Percentiles rank a stretch among this genome's conserved stretches.
Evolutionary conservation across 345 rosid genomes (phyloP).

Genomic region (Luvunga scandens): DNA sequence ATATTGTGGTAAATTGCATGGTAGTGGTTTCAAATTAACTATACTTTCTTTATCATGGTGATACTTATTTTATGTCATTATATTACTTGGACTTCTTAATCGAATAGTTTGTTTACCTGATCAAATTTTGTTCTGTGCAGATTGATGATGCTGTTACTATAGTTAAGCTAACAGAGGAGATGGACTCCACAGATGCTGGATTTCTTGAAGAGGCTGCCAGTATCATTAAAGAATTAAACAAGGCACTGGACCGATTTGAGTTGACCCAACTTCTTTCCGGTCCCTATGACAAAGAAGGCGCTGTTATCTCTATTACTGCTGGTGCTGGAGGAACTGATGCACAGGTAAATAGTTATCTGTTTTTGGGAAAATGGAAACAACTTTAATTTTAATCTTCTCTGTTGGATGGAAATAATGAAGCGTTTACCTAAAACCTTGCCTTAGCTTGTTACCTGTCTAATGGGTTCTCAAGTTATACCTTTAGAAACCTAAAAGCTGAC

Average conservation of each 20-base stretch:
- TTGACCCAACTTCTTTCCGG: conserved; percentile 91
- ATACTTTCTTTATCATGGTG: background rate
- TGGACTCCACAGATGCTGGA: conserved; percentile 80
- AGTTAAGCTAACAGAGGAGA: conserved; percentile 79
- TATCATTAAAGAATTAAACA: conserved; percentile 66
- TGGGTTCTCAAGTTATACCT: background rate
- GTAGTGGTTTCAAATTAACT: background rate
- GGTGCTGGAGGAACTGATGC: conserved; percentile 99
- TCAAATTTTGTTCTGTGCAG: conserved; percentile 32
- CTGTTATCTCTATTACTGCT: conserved; percentile 77
- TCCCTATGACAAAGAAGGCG: conserved; percentile 93
- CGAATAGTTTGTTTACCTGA: background rate
- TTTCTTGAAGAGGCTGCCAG: conserved; percentile 79
- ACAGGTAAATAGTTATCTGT: conserved; percentile 54
- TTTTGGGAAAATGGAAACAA: background rate
- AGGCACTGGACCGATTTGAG: conserved; percentile 68
- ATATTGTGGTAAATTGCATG: background rate
- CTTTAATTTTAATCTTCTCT: background rate
- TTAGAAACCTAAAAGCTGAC: background rate
- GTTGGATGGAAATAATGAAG: background rate
- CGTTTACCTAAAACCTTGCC: background rate
- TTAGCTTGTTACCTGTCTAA: background rate
- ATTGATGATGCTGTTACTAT: conserved; percentile 94
- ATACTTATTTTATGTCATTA: background rate
- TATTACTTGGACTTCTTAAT: background rate